These are phyloP conservation scores for Neonectria faginata DNA, from an alignment of 2,329 filamentous ascomycete genomes.

Conservation along the genomic window DNA sequence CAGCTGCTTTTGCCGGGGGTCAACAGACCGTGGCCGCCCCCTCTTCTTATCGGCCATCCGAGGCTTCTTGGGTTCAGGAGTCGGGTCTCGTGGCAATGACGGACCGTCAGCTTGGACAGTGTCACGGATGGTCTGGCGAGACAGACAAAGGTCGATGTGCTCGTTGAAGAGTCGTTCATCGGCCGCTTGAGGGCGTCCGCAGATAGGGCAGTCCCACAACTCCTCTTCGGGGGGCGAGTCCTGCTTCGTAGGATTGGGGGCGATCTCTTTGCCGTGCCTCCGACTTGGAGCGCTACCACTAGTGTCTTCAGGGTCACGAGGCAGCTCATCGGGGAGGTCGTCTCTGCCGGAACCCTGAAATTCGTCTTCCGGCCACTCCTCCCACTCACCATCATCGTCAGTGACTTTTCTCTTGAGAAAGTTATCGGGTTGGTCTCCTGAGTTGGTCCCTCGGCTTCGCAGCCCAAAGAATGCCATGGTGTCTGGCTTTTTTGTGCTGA, in stretches of 20 bases:
- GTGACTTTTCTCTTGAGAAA: slow-evolving; percentile 53
- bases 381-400: slow-evolving; percentile 61
- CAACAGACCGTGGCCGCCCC: slow-evolving; percentile 49
- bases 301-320: slow-evolving; percentile 24
- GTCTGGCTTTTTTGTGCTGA: slow-evolving; percentile 85
- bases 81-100: slow-evolving; percentile 44
- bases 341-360: slow-evolving; percentile 52
- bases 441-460: slow-evolving; percentile 49
- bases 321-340: slow-evolving; percentile 24
- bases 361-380: slow-evolving; percentile 76
- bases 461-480: slow-evolving; percentile 84
- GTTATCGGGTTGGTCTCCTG: slow-evolving; percentile 31
- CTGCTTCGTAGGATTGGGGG: slow-evolving; percentile 57
- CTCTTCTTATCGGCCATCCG: slow-evolving; percentile 55
- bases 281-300: slow-evolving; percentile 27
- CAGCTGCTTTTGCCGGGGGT: slow-evolving; percentile 65
- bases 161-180: slow-evolving; percentile 86
- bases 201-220: slow-evolving; percentile 90
- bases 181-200: slow-evolving; percentile 77
- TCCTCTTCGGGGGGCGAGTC: slow-evolving; percentile 55
- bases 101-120: slow-evolving; percentile 70
- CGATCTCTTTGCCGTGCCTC: slow-evolving; percentile 64
- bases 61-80: slow-evolving; percentile 53
- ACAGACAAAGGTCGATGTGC: slow-evolving; percentile 93
- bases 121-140: slow-evolving; percentile 85